A percentile compares a stretch with the other conserved stretches of the same genome.
Conservation (phyloP, 129 eudicot genomes). For the Deinandra increscens region DNA sequence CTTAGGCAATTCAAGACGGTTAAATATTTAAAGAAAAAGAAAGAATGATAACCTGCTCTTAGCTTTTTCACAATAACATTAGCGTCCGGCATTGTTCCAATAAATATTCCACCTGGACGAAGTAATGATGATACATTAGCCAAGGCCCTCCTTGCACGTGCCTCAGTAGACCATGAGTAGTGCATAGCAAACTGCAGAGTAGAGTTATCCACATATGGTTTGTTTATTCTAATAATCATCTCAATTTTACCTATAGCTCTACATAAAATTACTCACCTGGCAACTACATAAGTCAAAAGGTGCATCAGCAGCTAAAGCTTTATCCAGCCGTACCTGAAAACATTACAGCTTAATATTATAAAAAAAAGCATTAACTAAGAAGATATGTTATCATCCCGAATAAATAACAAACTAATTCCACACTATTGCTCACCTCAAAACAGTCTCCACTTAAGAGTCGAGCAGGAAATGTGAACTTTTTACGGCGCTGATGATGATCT, state of each 20-base stretch:
- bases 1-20: neutral
- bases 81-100: conserved; percentile 99
- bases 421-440: conserved; percentile 72
- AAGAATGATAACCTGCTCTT: conserved; percentile 77
- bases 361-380: conserved; percentile 43
- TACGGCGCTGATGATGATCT: conserved; percentile 97
- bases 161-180: conserved; percentile 81
- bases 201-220: neutral
- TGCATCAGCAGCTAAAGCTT: conserved; percentile 80
- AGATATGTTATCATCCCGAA: neutral
- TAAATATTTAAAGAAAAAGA: neutral
- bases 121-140: conserved; percentile 95
- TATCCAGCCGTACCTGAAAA: conserved; percentile 81
- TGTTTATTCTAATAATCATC: neutral
- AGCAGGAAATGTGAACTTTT: conserved; percentile 89
- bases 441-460: conserved; percentile 94
- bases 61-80: conserved; percentile 92
- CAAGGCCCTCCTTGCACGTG: conserved; percentile 96
- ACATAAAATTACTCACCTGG: conserved; percentile 52
- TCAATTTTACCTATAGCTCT: neutral
- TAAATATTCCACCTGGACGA: conserved; percentile 97
- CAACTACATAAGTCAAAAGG: conserved; percentile 94
- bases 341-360: conserved; percentile 37
- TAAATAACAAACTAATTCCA: conserved; percentile 6
- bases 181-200: conserved; percentile 87